Evolutionary conservation across 2,329 filamentous ascomycete genomes (phyloP).

Genomic region (Neofusicoccum sp.): DNA sequence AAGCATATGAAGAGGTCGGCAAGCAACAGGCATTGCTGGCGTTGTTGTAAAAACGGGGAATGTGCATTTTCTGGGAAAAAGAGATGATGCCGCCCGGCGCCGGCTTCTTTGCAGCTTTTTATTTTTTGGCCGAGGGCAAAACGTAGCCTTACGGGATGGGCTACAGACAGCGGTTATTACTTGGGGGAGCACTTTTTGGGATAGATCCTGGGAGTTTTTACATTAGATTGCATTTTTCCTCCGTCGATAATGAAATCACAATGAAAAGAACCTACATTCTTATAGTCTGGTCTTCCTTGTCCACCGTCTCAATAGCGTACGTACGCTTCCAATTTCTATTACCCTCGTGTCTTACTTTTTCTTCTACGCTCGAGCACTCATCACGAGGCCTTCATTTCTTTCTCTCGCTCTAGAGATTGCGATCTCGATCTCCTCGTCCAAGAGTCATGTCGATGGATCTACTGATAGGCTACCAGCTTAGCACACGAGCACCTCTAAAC

Average conservation of each 20-base stretch:
- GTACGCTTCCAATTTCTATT: too few relatives aligned
- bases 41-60: constrained; percentile 2
- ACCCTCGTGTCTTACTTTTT: too few relatives aligned
- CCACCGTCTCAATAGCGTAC: too few relatives aligned
- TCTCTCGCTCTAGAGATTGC: neutral
- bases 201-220: constrained; percentile 5
- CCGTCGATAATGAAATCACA: neutral
- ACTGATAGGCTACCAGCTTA: too few relatives aligned
- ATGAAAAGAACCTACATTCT: neutral
- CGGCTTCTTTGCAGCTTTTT: constrained; percentile 13
- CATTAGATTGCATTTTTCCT: constrained; percentile 5
- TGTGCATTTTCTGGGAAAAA: neutral
- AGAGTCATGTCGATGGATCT: too few relatives aligned
- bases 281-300: too few relatives aligned
- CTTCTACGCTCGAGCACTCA: too few relatives aligned
- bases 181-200: constrained; percentile 1
- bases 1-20: constrained; percentile 17
- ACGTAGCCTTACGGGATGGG: neutral
- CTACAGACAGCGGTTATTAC: neutral
- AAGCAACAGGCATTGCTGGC: constrained; percentile 10
- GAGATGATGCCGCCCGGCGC: constrained; percentile 10
- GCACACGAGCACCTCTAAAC: neutral
- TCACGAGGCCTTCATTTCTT: too few relatives aligned
- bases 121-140: neutral
- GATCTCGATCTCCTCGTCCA: neutral